Evolutionary conservation across 2,329 filamentous ascomycete species (phyloP).

Genomic region (Claviceps sp.): DNA sequence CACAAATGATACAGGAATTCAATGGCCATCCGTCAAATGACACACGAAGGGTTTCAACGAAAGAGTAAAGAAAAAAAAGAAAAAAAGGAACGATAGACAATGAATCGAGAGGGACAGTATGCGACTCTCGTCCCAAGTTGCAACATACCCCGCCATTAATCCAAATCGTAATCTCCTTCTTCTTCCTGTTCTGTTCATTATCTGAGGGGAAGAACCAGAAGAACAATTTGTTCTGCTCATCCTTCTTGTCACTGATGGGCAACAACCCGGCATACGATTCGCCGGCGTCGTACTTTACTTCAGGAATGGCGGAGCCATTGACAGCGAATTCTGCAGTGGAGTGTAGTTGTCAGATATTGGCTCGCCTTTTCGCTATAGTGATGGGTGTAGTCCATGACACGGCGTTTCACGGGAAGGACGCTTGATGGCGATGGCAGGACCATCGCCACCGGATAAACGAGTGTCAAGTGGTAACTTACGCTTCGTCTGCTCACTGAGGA

Average conservation of each 20-base stretch:
- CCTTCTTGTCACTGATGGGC: conserved; percentile 33
- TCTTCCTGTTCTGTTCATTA: conserved; percentile 26
- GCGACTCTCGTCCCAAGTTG: background rate
- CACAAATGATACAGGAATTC: too few species aligned
- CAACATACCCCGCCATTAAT: conserved; percentile 35
- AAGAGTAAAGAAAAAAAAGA: background rate
- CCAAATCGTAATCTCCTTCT: conserved; percentile 50
- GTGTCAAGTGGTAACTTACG: conserved; percentile 5
- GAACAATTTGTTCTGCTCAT: conserved; percentile 41
- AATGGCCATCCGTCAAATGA: too few species aligned
- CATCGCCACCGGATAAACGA: too few species aligned
- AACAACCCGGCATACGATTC: conserved; percentile 46
- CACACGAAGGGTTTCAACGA: background rate
- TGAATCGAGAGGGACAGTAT: conserved; percentile 1
- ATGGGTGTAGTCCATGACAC: background rate
- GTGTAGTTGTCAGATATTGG: background rate
- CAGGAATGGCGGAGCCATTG: conserved; percentile 47
- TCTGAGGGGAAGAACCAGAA: conserved; percentile 56
- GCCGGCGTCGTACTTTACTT: conserved; percentile 49
- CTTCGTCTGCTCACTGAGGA: conserved; percentile 10
- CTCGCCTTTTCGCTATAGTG: background rate
- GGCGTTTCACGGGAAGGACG: too few species aligned
- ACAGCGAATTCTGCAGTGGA: conserved; percentile 40
- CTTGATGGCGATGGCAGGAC: too few species aligned
- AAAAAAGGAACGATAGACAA: background rate